phyloP scores from a whole-genome alignment of 1,284 basidiomycete species.

The Butyriboletus regius region DNA sequence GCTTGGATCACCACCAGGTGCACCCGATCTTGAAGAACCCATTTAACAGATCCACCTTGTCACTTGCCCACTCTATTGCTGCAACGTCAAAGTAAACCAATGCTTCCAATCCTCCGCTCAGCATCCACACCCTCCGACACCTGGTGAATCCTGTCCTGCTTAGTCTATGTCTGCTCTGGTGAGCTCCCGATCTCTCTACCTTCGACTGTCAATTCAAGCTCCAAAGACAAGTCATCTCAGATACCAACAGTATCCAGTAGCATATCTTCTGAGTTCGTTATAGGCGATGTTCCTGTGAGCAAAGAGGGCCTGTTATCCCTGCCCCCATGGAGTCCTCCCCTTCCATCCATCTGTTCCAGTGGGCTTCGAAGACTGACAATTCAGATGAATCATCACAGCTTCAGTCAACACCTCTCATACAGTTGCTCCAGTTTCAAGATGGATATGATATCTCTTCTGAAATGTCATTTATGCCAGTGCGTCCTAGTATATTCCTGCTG shows the following conservation, averaged over 20 bases:
- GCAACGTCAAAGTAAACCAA: too few relatives aligned
- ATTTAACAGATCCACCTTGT: too few relatives aligned
- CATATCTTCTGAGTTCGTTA: conserved; percentile 32
- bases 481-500: conserved; percentile 42
- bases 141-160: too few relatives aligned
- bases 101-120: too few relatives aligned
- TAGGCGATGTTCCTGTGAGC: conserved; percentile 24
- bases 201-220: conserved; percentile 20
- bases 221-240: conserved; percentile 18
- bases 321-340: conserved; percentile 26
- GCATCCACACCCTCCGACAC: too few relatives aligned
- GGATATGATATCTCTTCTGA: conserved; percentile 58
- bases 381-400: conserved; percentile 67
- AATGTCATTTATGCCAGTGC: conserved; percentile 45
- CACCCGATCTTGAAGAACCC: too few relatives aligned
- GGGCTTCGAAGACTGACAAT: conserved; percentile 53
- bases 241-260: conserved; percentile 19
- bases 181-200: conserved; percentile 25
- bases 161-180: too few relatives aligned
- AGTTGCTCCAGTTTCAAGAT: conserved; percentile 51
- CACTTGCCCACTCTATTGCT: too few relatives aligned
- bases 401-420: conserved; percentile 56
- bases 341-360: conserved; percentile 40
- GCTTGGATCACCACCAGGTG: too few relatives aligned
- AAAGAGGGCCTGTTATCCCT: conserved; percentile 24